These are phyloP conservation scores for Lichtheimia ornata DNA, from an alignment of 371 early-diverging fungal genomes.

Conservation along the genomic window DNA sequence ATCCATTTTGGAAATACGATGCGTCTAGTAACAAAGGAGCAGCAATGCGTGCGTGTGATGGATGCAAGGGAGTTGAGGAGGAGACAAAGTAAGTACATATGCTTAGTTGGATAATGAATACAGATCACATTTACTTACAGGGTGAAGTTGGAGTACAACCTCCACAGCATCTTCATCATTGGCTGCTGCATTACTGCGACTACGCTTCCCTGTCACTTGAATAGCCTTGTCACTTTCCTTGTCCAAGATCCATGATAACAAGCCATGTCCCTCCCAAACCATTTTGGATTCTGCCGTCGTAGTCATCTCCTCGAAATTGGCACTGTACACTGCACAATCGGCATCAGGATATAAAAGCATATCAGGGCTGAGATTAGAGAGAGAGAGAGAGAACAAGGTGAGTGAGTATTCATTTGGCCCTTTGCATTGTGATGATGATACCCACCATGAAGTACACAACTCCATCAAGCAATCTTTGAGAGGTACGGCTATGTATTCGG, in stretches of 20 bases:
- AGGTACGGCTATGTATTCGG: slow-evolving; percentile 28
- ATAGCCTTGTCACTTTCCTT: slow-evolving; percentile 21
- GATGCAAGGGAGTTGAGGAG: neutral
- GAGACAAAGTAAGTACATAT: neutral
- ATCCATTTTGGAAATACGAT: slow-evolving; percentile 18
- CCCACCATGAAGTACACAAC: slow-evolving; percentile 47
- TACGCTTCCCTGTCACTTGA: slow-evolving; percentile 13
- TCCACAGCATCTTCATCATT: slow-evolving; percentile 20
- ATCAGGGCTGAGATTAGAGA: slow-evolving; percentile 27
- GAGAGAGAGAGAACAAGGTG: neutral
- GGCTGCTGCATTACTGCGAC: neutral
- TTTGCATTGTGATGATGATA: neutral
- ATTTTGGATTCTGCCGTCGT: slow-evolving; percentile 10
- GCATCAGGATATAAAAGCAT: slow-evolving; percentile 42
- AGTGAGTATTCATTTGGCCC: neutral
- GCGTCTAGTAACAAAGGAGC: slow-evolving; percentile 14
- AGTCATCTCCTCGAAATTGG: slow-evolving; percentile 39
- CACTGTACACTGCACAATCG: slow-evolving; percentile 48
- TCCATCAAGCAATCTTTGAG: slow-evolving; percentile 42
- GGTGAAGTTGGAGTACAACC: slow-evolving; percentile 38
- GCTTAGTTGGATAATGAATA: slow-evolving; percentile 1
- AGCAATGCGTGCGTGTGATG: neutral
- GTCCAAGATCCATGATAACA: slow-evolving; percentile 48
- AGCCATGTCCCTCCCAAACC: slow-evolving; percentile 54
- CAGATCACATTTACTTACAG: slow-evolving; percentile 26